Conservation (phyloP, 495 filamentous ascomycete species). For the Penicillium steckii region DNA sequence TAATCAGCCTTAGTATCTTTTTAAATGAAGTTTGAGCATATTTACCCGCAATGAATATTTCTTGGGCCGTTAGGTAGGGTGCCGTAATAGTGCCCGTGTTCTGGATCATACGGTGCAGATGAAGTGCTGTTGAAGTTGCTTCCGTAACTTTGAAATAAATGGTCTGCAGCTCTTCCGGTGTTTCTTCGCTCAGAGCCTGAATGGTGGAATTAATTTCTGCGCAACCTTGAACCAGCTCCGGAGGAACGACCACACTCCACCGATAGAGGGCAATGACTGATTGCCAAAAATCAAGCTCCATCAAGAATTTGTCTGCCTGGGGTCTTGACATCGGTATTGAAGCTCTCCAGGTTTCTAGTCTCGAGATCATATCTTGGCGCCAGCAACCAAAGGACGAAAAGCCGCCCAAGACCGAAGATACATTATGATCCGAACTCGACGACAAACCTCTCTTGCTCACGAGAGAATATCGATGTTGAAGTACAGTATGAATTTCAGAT, state of each 20-base stretch:
- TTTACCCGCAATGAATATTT: not conserved
- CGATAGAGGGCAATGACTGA: conserved; percentile 1
- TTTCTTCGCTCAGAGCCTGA: not conserved
- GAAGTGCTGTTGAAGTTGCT: not conserved
- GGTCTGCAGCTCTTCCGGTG: not conserved
- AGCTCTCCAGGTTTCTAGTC: not conserved
- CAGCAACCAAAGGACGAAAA: not conserved
- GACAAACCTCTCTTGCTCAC: not conserved
- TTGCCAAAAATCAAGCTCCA: conserved; percentile 10
- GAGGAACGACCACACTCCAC: not conserved
- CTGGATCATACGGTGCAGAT: not conserved
- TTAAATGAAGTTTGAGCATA: not conserved
- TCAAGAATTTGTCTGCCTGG: not conserved
- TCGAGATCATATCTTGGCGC: not conserved
- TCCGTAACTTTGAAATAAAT: not conserved
- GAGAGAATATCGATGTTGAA: not conserved
- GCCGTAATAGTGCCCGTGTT: not conserved
- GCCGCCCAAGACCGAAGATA: not conserved
- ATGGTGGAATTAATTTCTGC: not conserved
- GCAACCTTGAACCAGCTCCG: not conserved
- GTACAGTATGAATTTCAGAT: conserved; percentile 1
- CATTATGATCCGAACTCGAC: not conserved
- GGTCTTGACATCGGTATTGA: not conserved
- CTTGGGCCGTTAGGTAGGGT: not conserved
- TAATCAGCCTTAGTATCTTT: not conserved